Conservation (phyloP, 768 basidiomycete species). For the Xerocomellus intermedius region DNA sequence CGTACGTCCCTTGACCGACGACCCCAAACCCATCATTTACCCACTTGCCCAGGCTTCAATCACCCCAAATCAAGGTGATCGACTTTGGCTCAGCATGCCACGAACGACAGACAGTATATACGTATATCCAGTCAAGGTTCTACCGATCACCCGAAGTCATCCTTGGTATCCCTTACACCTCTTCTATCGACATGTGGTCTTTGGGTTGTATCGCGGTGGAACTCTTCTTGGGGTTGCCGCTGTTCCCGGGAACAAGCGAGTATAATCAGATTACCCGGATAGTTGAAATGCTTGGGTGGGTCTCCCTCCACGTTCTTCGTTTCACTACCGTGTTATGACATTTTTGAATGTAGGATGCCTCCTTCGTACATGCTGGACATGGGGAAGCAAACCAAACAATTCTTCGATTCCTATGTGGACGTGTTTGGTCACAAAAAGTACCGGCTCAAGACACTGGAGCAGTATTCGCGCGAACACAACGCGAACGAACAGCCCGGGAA, state of each 20-base stretch:
- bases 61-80: conserved; percentile 97
- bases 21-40: background rate
- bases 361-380: conserved; percentile 92
- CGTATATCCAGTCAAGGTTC: conserved; percentile 98
- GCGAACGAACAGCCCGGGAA: conserved; percentile 97
- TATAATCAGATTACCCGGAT: conserved; percentile 98
- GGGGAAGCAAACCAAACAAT: conserved; percentile 93
- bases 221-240: conserved; percentile 90
- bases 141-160: conserved; percentile 98
- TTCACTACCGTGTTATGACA: background rate
- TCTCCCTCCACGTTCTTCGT: conserved; percentile 11
- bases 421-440: conserved; percentile 79
- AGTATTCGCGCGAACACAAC: conserved; percentile 93
- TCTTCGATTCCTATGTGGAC: conserved; percentile 83
- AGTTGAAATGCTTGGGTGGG: conserved; percentile 97
- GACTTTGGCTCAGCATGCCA: conserved; percentile 99
- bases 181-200: conserved; percentile 99
- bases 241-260: conserved; percentile 98
- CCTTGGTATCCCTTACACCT: conserved; percentile 90
- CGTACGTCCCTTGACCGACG: conserved; percentile 45
- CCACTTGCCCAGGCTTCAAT: conserved; percentile 76
- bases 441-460: conserved; percentile 86
- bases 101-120: conserved; percentile 99
- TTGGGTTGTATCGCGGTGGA: conserved; percentile 98
- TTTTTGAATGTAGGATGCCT: conserved; percentile 59